phyloP scores from a whole-genome alignment of 2,329 filamentous ascomycete species.

The Alternaria novae-zelandiae region DNA sequence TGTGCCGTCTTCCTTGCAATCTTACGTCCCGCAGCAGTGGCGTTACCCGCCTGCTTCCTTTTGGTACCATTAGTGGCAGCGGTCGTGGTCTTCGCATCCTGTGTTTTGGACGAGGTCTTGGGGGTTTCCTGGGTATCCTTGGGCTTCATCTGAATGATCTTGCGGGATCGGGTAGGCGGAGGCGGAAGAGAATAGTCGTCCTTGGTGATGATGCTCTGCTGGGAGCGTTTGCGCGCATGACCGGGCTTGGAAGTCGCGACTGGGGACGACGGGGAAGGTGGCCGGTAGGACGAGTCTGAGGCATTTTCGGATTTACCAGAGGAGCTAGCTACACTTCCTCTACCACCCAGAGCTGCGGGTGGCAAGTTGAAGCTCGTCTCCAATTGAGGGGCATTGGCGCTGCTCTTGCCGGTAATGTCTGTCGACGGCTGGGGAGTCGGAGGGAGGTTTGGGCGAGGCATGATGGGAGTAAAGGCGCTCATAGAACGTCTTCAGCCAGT shows the following conservation, averaged over 20 bases:
- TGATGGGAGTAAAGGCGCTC: constrained; percentile 47
- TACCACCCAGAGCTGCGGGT: constrained; percentile 69
- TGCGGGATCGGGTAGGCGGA: constrained; percentile 87
- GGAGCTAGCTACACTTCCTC: constrained; percentile 54
- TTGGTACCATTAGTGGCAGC: constrained; percentile 58
- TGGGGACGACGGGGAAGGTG: constrained; percentile 51
- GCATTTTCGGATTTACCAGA: constrained; percentile 56
- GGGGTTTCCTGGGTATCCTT: constrained; percentile 37
- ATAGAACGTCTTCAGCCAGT: constrained; percentile 16
- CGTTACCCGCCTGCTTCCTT: constrained; percentile 73
- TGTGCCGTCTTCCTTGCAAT: constrained; percentile 96
- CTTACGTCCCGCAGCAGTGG: constrained; percentile 88
- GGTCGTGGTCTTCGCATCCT: constrained; percentile 29
- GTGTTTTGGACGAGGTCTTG: constrained; percentile 27
- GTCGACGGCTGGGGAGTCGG: constrained; percentile 82
- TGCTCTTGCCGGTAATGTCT: constrained; percentile 77
- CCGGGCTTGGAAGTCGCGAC: constrained; percentile 39
- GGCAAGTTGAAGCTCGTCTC: constrained; percentile 78
- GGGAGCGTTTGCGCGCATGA: constrained; percentile 40
- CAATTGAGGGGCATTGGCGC: constrained; percentile 64
- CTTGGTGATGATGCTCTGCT: constrained; percentile 55
- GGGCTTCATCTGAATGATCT: constrained; percentile 98
- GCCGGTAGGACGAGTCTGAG: constrained; percentile 61
- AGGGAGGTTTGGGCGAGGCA: constrained; percentile 71
- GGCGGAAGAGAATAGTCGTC: constrained; percentile 83